A percentile compares a stretch with the other conserved stretches of the same genome.
phyloP scores from a whole-genome alignment of 257 asterid species.

The Echium plantagineum region DNA sequence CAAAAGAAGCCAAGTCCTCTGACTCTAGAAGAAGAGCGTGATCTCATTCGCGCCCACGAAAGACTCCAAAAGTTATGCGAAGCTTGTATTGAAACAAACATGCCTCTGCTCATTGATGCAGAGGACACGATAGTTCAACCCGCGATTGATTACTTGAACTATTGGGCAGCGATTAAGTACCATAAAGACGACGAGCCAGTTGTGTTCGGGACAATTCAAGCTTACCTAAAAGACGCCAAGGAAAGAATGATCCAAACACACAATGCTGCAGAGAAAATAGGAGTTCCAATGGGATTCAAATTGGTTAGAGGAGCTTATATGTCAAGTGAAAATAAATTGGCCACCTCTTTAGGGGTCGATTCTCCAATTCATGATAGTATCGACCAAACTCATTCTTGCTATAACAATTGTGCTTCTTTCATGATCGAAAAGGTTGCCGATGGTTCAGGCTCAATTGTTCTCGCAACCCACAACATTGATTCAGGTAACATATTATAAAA shows the following conservation, averaged over 20 bases:
- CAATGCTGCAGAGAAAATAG: slow-evolving; percentile 41
- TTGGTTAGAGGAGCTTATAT: slow-evolving; percentile 24
- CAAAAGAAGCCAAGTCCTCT: slow-evolving; percentile 31
- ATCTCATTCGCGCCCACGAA: slow-evolving; percentile 32
- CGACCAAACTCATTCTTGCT: slow-evolving; percentile 48
- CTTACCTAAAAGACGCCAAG: slow-evolving; percentile 56
- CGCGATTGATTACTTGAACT: slow-evolving; percentile 63
- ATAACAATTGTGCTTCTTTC: slow-evolving; percentile 40
- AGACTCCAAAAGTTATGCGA: slow-evolving; percentile 38
- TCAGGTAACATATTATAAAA: slow-evolving; percentile 35
- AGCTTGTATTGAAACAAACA: slow-evolving; percentile 21
- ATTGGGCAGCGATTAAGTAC: slow-evolving; percentile 40
- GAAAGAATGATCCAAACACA: slow-evolving; percentile 42
- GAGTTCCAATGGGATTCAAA: slow-evolving; percentile 60
- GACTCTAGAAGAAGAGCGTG: slow-evolving; percentile 40
- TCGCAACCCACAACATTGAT: slow-evolving; percentile 76
- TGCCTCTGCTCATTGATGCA: slow-evolving; percentile 67
- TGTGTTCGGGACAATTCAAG: slow-evolving; percentile 62
- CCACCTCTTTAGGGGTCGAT: slow-evolving; percentile 24
- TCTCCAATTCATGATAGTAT: slow-evolving; percentile 57
- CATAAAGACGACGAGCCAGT: slow-evolving; percentile 34
- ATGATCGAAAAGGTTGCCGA: slow-evolving; percentile 44
- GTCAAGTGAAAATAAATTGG: slow-evolving; percentile 31
- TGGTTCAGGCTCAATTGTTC: slow-evolving; percentile 57
- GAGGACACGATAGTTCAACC: slow-evolving; percentile 73